Evolutionary conservation across 2,329 filamentous ascomycete species (phyloP).

Genomic region (Exophiala dermatitidis): DNA sequence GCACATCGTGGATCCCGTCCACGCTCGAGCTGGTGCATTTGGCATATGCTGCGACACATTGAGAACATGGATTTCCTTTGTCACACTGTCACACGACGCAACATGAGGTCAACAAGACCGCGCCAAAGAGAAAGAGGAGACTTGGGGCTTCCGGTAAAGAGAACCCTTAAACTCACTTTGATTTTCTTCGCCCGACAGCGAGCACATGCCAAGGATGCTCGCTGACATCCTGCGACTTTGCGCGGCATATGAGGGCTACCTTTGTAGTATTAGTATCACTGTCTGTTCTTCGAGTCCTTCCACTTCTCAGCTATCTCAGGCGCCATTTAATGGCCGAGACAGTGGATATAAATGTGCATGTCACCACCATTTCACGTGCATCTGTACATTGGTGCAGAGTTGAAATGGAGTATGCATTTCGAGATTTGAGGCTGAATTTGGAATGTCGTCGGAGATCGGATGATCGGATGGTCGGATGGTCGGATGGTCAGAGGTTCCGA

Average conservation of each 20-base stretch:
- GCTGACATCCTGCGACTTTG: slow-evolving; percentile 2
- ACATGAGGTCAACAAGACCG: neutral
- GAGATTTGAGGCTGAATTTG: neutral
- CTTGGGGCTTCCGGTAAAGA: neutral
- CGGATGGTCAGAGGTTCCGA: neutral
- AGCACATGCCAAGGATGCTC: neutral
- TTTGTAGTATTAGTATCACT: too few species aligned
- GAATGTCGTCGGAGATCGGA: neutral
- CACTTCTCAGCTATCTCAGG: too few species aligned
- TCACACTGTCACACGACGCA: neutral
- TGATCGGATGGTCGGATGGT: neutral
- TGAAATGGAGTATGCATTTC: too few species aligned
- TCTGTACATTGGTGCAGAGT: too few species aligned
- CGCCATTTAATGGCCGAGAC: too few species aligned
- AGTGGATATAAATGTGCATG: too few species aligned
- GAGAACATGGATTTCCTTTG: neutral
- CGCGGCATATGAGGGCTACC: neutral
- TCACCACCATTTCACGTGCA: too few species aligned
- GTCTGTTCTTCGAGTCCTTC: too few species aligned
- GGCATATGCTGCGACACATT: neutral
- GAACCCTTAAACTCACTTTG: neutral
- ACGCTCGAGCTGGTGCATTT: neutral
- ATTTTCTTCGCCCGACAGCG: slow-evolving; percentile 2
- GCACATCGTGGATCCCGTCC: neutral
- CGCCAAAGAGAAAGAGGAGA: neutral